Base-by-base conservation (phyloP, 257 asterid genomes). In the Perilla frutescens region DNA sequence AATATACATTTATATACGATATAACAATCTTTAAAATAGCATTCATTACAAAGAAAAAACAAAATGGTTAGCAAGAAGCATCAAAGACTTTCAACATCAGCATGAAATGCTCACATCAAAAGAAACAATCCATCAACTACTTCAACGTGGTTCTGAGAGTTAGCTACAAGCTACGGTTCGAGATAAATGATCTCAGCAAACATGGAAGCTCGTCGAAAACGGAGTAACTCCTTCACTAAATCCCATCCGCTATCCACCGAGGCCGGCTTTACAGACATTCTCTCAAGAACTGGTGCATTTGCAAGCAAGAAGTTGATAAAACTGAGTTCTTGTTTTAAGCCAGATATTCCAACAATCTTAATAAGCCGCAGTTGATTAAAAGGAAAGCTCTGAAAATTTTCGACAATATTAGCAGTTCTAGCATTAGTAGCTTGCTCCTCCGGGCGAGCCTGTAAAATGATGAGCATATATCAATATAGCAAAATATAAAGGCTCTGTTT, bases 211-310 rank as follows among this genome's bases (percentile, higher is more conserved):
- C 98, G 87, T 68, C 96, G 70, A 77, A 88, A 86, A 43, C 95
- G 91, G 59, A 94, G 96, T 76, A 94, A 71, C 84, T 91, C 92
- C 90, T 83, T 94, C 73, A 80, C 80, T 72, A 87, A 39, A 45
- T 90, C 97, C 97, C 96, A 87, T 26, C 90, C 91, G 45, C 86
- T 84, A 1, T 87, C 97, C 31, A 32, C 37, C 10, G 92, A 62
- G 13, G 81, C 82, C 1, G 99, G 97, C 84, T 86, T 90, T 13
- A 91, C 90, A 3, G 88, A 87, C 97, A 94, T 87, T 80, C 72
- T 86, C 79, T 90, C 97, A 31, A 94, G 97, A 63, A 84, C 70
- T 0, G 96, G 95, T 6, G 97, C 79, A 79, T 83, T 91, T 51
- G 81, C 80, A 4, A 94, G 97, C 60, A 94, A 73, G 80, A 87